phyloP scores from a whole-genome alignment of 2,329 filamentous ascomycete genomes.

The Anisogramma anomala region DNA sequence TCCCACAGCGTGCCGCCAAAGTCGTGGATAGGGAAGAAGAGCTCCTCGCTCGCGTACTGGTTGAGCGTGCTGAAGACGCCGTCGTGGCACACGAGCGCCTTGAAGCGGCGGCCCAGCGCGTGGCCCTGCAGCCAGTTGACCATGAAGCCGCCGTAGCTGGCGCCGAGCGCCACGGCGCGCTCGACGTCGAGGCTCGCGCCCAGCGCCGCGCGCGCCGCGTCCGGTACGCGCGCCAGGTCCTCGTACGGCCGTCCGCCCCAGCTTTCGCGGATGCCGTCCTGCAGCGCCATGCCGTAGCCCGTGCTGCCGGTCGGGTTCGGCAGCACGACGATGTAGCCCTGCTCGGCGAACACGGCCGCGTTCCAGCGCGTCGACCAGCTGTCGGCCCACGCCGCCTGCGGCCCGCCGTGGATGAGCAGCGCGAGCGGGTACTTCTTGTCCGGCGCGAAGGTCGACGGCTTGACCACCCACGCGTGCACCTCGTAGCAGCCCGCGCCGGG shows the following conservation, averaged over 20 bases:
- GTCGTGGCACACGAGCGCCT: slow-evolving; percentile 79
- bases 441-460: slow-evolving; percentile 54
- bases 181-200: slow-evolving; percentile 54
- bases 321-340: slow-evolving; percentile 71
- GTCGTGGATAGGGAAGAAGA: slow-evolving; percentile 61
- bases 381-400: slow-evolving; percentile 65
- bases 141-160: slow-evolving; percentile 67
- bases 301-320: slow-evolving; percentile 79
- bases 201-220: slow-evolving; percentile 48
- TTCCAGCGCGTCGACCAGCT: slow-evolving; percentile 79
- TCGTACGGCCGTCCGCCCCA: slow-evolving; percentile 82
- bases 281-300: slow-evolving; percentile 67
- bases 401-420: slow-evolving; percentile 73
- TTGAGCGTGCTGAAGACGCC: slow-evolving; percentile 66
- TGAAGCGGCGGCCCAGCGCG: slow-evolving; percentile 69
- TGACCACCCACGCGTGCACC: slow-evolving; percentile 60
- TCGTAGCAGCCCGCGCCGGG: slow-evolving; percentile 50
- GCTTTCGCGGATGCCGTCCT: slow-evolving; percentile 63
- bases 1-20: slow-evolving; percentile 53
- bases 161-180: slow-evolving; percentile 61
- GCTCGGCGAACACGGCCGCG: slow-evolving; percentile 72
- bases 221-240: slow-evolving; percentile 68
- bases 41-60: slow-evolving; percentile 53
- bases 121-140: slow-evolving; percentile 90
- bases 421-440: slow-evolving; percentile 67